phyloP scores from a whole-genome alignment of 2,329 filamentous ascomycete species.

The Colletotrichum tofieldiae region DNA sequence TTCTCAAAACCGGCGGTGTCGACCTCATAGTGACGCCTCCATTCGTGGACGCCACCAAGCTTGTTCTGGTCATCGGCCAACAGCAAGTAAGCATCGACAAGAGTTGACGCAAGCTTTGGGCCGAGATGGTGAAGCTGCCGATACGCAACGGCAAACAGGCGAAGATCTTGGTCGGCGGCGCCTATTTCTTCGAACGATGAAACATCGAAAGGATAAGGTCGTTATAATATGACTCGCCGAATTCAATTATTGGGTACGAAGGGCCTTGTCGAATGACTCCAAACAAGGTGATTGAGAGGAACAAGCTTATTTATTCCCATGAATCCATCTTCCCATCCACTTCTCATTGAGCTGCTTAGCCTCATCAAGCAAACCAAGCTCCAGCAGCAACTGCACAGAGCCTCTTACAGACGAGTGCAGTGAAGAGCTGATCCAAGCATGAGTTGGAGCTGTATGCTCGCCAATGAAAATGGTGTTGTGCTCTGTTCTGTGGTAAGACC shows the following conservation, averaged over 20 bases:
- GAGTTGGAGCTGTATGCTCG: slow-evolving; percentile 53
- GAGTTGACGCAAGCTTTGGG: no score
- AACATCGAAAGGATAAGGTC: no score
- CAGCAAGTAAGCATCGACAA: no score
- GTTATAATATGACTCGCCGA: no score
- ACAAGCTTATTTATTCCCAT: background rate
- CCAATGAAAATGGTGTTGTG: slow-evolving; percentile 54
- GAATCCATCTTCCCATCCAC: slow-evolving; percentile 48
- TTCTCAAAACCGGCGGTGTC: no score
- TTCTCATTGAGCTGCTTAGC: slow-evolving; percentile 46
- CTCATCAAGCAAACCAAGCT: slow-evolving; percentile 46
- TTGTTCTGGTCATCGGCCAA: no score
- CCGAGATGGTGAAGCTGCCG: no score
- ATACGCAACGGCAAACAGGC: no score
- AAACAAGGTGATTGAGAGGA: background rate
- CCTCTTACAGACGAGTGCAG: slow-evolving; percentile 51
- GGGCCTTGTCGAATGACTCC: background rate
- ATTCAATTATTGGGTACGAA: background rate
- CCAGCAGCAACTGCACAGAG: slow-evolving; percentile 49
- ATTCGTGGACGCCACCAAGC: no score
- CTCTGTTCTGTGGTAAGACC: slow-evolving; percentile 52
- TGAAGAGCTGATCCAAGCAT: slow-evolving; percentile 52
- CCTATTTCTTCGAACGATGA: no score
- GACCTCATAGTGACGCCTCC: no score
- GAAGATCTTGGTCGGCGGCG: no score